A percentile compares a stretch with the other conserved stretches of the same genome.
These are phyloP conservation scores for Mallotus repandus DNA, from an alignment of 441 rosid species.

Conservation along the genomic window DNA sequence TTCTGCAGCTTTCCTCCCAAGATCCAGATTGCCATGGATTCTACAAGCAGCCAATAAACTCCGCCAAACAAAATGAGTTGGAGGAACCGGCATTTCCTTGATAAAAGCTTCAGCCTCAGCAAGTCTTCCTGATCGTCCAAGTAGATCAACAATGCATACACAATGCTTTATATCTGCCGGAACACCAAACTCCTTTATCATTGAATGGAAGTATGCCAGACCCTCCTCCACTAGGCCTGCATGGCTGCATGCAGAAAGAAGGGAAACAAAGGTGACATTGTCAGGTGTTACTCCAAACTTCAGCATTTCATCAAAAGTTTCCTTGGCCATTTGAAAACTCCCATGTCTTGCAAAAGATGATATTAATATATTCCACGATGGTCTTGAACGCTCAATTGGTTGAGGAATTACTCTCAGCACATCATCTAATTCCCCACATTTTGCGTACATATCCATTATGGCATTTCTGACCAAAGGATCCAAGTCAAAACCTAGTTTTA, in stretches of 20 bases:
- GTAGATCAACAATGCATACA: conserved; percentile 84
- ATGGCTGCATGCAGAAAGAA: conserved; percentile 88
- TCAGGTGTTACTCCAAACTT: conserved; percentile 61
- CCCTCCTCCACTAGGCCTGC: conserved; percentile 87
- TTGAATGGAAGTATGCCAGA: conserved; percentile 56
- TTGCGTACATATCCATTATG: conserved; percentile 84
- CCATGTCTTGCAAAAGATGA: conserved; percentile 87
- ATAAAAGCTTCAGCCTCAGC: conserved; percentile 66
- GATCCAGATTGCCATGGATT: conserved; percentile 68
- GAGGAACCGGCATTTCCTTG: conserved; percentile 61
- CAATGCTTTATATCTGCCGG: conserved; percentile 65
- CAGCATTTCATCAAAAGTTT: conserved; percentile 76
- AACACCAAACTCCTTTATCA: conserved; percentile 57
- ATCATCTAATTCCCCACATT: conserved; percentile 76
- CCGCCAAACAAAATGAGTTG: conserved; percentile 69
- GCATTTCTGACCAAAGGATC: conserved; percentile 63
- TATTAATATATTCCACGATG: conserved; percentile 77
- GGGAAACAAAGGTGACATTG: conserved; percentile 81
- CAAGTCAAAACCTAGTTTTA: conserved; percentile 60
- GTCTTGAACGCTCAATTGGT: conserved; percentile 42
- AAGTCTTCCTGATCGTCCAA: conserved; percentile 86
- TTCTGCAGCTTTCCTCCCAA: conserved; percentile 71
- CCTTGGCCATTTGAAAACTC: conserved; percentile 51
- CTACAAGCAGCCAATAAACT: conserved; percentile 77
- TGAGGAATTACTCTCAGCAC: conserved; percentile 55